These are phyloP conservation scores for Scheffersomyces lignicola DNA, from an alignment of 1,139 yeast genomes.

Conservation along the genomic window DNA sequence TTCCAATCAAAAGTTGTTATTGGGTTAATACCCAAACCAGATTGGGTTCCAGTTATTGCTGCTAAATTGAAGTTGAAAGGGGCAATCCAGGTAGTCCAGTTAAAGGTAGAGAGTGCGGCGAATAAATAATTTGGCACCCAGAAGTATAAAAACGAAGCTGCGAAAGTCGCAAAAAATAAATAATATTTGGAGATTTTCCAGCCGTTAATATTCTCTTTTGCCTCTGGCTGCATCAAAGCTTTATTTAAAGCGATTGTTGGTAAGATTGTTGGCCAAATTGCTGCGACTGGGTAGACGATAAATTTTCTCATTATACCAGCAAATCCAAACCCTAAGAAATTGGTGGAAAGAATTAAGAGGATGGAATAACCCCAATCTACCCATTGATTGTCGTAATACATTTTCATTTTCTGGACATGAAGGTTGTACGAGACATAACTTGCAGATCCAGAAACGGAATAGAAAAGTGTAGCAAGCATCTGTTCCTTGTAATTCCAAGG, in stretches of 20 bases:
- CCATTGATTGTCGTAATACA: slow-evolving; percentile 42
- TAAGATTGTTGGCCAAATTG: slow-evolving; percentile 55
- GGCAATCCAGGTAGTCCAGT: slow-evolving; percentile 66
- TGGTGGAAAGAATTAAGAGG: slow-evolving; percentile 49
- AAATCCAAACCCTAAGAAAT: slow-evolving; percentile 59
- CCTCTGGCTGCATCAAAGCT: slow-evolving; percentile 46
- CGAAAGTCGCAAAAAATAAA: slow-evolving; percentile 42
- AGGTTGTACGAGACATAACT: slow-evolving; percentile 46
- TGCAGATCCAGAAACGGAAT: slow-evolving; percentile 30
- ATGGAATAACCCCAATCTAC: slow-evolving; percentile 52
- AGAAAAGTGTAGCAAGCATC: slow-evolving; percentile 43
- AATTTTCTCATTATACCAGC: slow-evolving; percentile 58
- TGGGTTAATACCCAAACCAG: slow-evolving; percentile 59
- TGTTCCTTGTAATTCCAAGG: slow-evolving; percentile 69
- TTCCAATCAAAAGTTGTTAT: slow-evolving; percentile 53
- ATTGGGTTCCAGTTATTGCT: slow-evolving; percentile 49
- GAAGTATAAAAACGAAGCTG: slow-evolving; percentile 47
- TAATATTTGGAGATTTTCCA: slow-evolving; percentile 50
- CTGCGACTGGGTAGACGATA: slow-evolving; percentile 51
- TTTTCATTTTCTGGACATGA: slow-evolving; percentile 40
- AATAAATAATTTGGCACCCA: slow-evolving; percentile 60
- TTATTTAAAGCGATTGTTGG: slow-evolving; percentile 55
- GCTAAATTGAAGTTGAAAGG: slow-evolving; percentile 57
- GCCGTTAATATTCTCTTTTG: slow-evolving; percentile 44
- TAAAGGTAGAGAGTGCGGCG: slow-evolving; percentile 50